Conservation (phyloP, 371 early-diverging fungal species). For the Basidiobolus meristosporus region DNA sequence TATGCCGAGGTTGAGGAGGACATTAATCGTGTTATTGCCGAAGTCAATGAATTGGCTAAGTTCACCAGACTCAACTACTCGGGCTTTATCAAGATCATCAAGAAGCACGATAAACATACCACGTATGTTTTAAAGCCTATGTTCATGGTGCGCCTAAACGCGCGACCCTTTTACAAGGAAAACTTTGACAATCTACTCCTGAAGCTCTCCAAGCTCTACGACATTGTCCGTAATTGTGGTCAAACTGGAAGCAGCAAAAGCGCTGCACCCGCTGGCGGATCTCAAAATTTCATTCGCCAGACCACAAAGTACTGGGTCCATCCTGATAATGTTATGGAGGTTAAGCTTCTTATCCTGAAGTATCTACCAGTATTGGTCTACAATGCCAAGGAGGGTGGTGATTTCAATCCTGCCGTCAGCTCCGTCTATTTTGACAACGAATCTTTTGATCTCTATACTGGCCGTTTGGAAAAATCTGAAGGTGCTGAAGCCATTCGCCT, state of each 20-base stretch:
- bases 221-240: slow-evolving; percentile 75
- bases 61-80: slow-evolving; percentile 90
- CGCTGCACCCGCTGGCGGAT: slow-evolving; percentile 36
- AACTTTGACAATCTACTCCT: slow-evolving; percentile 78
- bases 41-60: slow-evolving; percentile 78
- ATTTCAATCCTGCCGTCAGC: slow-evolving; percentile 60
- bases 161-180: slow-evolving; percentile 77
- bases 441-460: slow-evolving; percentile 76
- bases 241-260: slow-evolving; percentile 13
- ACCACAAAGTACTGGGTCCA: slow-evolving; percentile 98
- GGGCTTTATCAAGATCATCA: slow-evolving; percentile 91
- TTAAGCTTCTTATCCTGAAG: slow-evolving; percentile 80
- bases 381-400: slow-evolving; percentile 34
- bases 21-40: slow-evolving; percentile 63
- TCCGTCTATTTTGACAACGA: slow-evolving; percentile 94
- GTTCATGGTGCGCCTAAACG: slow-evolving; percentile 74
- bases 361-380: slow-evolving; percentile 92
- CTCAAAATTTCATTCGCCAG: slow-evolving; percentile 61
- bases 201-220: slow-evolving; percentile 73
- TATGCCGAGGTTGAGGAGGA: slow-evolving; percentile 45
- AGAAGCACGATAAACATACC: slow-evolving; percentile 94
- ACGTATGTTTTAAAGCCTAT: slow-evolving; percentile 65
- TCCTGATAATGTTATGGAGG: slow-evolving; percentile 93
- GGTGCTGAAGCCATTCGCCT: slow-evolving; percentile 84
- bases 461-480: slow-evolving; percentile 81